phyloP scores from a whole-genome alignment of 495 filamentous ascomycete species.

The Penicillium roqueforti region DNA sequence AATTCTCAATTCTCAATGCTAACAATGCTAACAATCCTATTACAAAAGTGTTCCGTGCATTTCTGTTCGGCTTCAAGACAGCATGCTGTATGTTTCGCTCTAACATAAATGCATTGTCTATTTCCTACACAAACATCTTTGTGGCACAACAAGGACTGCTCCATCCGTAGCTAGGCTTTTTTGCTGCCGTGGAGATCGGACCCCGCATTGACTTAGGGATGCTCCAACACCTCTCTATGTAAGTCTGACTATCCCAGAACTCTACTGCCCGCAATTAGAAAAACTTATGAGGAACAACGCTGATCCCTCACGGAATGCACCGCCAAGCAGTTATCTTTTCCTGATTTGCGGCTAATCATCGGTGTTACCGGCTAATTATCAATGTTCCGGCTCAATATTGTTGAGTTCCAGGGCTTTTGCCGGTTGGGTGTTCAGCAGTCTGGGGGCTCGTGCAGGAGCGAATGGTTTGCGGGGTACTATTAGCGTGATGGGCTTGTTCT shows the following conservation, averaged over 20 bases:
- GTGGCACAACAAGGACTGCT: not conserved
- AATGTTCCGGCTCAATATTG: not conserved
- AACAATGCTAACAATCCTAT: too few relatives aligned
- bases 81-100: not conserved
- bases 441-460: not conserved
- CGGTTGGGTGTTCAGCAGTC: not conserved
- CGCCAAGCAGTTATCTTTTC: not conserved
- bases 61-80: not conserved
- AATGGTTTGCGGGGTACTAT: not conserved
- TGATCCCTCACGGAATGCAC: constrained; percentile 1
- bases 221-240: too few relatives aligned
- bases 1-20: too few relatives aligned
- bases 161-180: constrained; percentile 6
- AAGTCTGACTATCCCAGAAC: not conserved
- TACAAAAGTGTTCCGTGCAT: not conserved
- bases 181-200: constrained; percentile 9
- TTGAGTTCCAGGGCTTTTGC: not conserved
- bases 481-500: not conserved
- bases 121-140: not conserved
- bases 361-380: constrained; percentile 1
- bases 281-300: not conserved
- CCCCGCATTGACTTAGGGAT: too few relatives aligned
- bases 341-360: constrained; percentile 3
- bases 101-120: not conserved
- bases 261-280: not conserved